Base-by-base conservation (phyloP, 2,329 filamentous ascomycete species). In the Colletotrichum acutatum region DNA sequence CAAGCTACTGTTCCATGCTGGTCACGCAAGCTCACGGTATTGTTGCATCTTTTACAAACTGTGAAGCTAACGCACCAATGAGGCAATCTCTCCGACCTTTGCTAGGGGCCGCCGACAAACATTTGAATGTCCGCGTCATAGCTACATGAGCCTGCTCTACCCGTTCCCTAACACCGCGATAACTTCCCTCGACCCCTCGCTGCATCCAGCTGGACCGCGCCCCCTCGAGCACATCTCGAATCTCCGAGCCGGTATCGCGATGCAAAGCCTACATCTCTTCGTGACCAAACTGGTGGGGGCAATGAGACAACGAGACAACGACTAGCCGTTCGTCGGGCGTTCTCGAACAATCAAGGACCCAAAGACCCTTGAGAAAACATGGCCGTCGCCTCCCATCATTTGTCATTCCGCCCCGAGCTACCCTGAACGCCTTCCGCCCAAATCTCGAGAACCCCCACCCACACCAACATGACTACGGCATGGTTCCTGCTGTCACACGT, bases 11-110 rank as follows among this genome's bases (percentile, higher is more conserved):
- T 67, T 68, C 64, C 64, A 58, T 52, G 57, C 64, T 58, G 68
- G 68, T 71, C 68, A 71, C 68, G 68, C 68, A 68, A 71, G 68
- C 28, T 24, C 68, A 68, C 68, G 57, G 68, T 68, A 61, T 9
- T 68, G 68, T 71, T 71, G 68, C 68, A 71, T 71, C 64, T 71
- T 71, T 58, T 68, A 57, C 57, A 7, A 28, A 71, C 64, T 71
- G 68, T 62, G 64, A 68, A 30, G 64, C 64, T 63, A 62, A 53
- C 64, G 22, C 30, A 26, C 57, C 46, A 37, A 32, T 34, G 64
- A 53, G 68, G 64, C 34, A 62, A 58, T 22, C 22, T 34, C 34
- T 57, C 58, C 28, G 52, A 71, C 22, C 11, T 37, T 24, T 63
- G 64, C 57, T 68, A 53, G 58, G 19, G n/a, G 22, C 63, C 57